Base-by-base conservation (phyloP, 2,329 filamentous ascomycete genomes). In the Ophiostoma perfectum region DNA sequence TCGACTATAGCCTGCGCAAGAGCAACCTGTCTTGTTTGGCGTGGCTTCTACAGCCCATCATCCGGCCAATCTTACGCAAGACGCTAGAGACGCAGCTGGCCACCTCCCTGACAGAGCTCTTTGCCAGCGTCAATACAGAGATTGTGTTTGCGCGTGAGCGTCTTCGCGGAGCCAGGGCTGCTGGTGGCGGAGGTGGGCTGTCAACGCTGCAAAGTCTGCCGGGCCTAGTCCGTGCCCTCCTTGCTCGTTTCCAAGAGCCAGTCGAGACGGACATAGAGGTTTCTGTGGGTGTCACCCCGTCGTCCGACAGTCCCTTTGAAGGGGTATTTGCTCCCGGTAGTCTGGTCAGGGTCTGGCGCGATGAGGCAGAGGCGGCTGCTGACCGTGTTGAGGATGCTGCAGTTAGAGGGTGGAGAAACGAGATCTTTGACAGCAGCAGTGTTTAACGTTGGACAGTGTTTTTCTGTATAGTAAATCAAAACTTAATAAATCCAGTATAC, bases 261-360 rank as follows among this genome's bases (percentile, higher is more conserved):
- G 63, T 44, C n/a, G 63, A 64, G 84, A 85, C 38, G 3, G 41
- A 44, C 41, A 27, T 44, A 4, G 9, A 64, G 2, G 63, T 64
- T 4, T 64, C 63, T n/a, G 41, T 64, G 41, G 63, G 63, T 4
- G 41, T 64, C 4, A 8, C 42, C 1, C 63, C 63, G 11, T 14
- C 41, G 9, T 4, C 63, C 42, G 42, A 38, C 42, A 64, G 63
- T 14, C 63, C 94, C 0, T 98, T 98, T 81, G 87, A 88, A 73
- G 91, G 90, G 4, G 85, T 92, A 1, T 97, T 97, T 79, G 89
- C 94, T 0, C 94, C 94, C 0, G 93, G 92, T 0, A 97, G 93
- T 77, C 81, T 97, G 39, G 90, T 95, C 66, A 93, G 91, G 79
- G 78, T 96, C n/a, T 97, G 92, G 92, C 86, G 94, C 72, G 89